phyloP scores from a whole-genome alignment of 257 asterid species.

The Verbascum thapsus region DNA sequence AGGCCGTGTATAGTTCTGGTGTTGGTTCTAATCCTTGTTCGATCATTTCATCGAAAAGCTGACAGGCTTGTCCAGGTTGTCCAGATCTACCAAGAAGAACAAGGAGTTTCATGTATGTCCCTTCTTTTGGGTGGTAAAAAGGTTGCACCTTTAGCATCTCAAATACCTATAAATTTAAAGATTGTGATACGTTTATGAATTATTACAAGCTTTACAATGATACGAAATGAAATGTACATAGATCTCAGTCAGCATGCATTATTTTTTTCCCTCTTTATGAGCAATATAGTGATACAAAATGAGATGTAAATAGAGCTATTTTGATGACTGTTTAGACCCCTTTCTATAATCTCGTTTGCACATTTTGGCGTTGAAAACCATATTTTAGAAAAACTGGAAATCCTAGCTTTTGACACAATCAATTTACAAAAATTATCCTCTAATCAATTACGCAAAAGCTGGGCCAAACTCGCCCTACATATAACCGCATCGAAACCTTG shows the following conservation, averaged over 20 bases:
- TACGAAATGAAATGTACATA: not conserved
- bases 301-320: too few species aligned
- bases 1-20: slow-evolving; percentile 71
- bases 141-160: slow-evolving; percentile 80
- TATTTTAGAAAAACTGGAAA: too few species aligned
- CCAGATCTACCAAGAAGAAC: slow-evolving; percentile 91
- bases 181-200: not conserved
- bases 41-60: slow-evolving; percentile 77
- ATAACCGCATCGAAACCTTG: not conserved
- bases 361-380: too few species aligned
- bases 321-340: too few species aligned
- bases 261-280: too few species aligned
- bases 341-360: too few species aligned
- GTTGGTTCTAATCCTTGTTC: slow-evolving; percentile 79
- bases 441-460: too few species aligned
- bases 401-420: too few species aligned
- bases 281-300: too few species aligned
- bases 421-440: too few species aligned
- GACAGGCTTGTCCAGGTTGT: slow-evolving; percentile 76
- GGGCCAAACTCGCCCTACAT: too few species aligned
- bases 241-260: slow-evolving; percentile 9
- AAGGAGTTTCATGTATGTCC: slow-evolving; percentile 85
- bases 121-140: slow-evolving; percentile 85
- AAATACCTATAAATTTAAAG: slow-evolving; percentile 55
- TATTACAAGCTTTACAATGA: not conserved